These are phyloP conservation scores for Colletotrichum spinosum DNA, from an alignment of 2,329 filamentous ascomycete species.

Conservation along the genomic window DNA sequence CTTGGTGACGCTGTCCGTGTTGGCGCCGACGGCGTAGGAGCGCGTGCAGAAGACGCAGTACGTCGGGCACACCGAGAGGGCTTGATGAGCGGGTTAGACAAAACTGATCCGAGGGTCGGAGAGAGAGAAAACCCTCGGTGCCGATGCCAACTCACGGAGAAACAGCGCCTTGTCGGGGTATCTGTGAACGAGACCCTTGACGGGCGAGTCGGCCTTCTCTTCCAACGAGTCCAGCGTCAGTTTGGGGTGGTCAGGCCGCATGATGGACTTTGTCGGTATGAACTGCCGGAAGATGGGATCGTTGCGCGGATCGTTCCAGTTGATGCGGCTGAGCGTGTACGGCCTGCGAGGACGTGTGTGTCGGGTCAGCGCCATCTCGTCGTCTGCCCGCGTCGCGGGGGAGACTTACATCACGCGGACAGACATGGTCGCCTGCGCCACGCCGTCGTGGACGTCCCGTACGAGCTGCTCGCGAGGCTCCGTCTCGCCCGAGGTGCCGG, in stretches of 20 bases:
- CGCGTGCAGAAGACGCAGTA: slow-evolving; percentile 74
- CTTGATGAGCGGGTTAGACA: slow-evolving; percentile 46
- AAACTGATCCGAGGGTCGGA: background rate
- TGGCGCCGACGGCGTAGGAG: slow-evolving; percentile 67
- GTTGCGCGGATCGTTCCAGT: slow-evolving; percentile 69
- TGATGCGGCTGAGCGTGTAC: slow-evolving; percentile 67
- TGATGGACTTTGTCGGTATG: slow-evolving; percentile 64
- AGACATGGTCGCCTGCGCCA: slow-evolving; percentile 68
- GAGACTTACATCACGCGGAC: slow-evolving; percentile 63
- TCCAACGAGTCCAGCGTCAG: slow-evolving; percentile 69
- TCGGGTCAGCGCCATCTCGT: background rate
- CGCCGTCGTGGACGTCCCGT: slow-evolving; percentile 63
- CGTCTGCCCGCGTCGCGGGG: background rate
- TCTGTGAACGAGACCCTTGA: slow-evolving; percentile 70
- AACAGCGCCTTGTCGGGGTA: slow-evolving; percentile 74
- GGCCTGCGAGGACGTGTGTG: slow-evolving; percentile 51
- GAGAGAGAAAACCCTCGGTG: background rate
- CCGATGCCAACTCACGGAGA: slow-evolving; percentile 58
- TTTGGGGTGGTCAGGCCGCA: slow-evolving; percentile 65
- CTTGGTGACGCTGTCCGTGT: slow-evolving; percentile 65
- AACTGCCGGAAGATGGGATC: slow-evolving; percentile 73
- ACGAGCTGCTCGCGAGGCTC: slow-evolving; percentile 65
- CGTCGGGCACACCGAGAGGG: slow-evolving; percentile 69
- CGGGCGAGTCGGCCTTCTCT: slow-evolving; percentile 66
- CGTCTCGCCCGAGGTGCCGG: slow-evolving; percentile 45